A percentile compares a stretch with the other conserved stretches of the same genome.
Evolutionary conservation across 2,329 filamentous ascomycete genomes (phyloP).

Genomic region (Xylaria arbuscula): DNA sequence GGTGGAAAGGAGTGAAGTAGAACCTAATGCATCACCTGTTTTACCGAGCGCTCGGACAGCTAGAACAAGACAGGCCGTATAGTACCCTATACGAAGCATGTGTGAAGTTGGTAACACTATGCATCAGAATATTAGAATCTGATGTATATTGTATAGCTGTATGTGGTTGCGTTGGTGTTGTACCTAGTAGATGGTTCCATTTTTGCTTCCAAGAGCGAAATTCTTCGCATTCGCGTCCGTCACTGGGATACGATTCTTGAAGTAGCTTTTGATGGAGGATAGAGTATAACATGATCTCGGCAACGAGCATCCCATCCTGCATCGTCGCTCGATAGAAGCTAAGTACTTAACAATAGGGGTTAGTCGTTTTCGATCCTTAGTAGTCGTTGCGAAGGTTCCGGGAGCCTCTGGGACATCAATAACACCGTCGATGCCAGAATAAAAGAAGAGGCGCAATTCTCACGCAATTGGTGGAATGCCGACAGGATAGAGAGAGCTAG

Average conservation of each 20-base stretch:
- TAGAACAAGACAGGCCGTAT: constrained; percentile 51
- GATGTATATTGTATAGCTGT: neutral
- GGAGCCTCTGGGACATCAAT: neutral
- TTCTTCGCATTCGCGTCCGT: constrained; percentile 50
- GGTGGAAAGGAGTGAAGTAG: constrained; percentile 46
- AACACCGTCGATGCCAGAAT: neutral
- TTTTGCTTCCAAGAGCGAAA: constrained; percentile 51
- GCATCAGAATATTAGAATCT: neutral
- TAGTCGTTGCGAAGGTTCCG: neutral
- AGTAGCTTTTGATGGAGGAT: constrained; percentile 52
- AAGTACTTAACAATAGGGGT: constrained; percentile 44
- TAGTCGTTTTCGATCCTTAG: neutral
- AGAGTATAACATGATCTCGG: constrained; percentile 54
- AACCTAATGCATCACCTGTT: constrained; percentile 46
- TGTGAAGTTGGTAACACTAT: constrained; percentile 50
- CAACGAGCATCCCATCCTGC: constrained; percentile 55
- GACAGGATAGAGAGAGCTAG: neutral
- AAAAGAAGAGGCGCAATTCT: neutral
- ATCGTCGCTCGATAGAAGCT: constrained; percentile 56
- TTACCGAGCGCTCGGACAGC: constrained; percentile 48
- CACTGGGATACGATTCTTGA: constrained; percentile 47
- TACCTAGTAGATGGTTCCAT: constrained; percentile 52
- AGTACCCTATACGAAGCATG: constrained; percentile 51
- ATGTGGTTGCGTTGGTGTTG: constrained; percentile 15
- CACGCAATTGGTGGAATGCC: neutral